phyloP scores from a whole-genome alignment of 2,329 filamentous ascomycete genomes.

The Rutstroemia sp. region DNA sequence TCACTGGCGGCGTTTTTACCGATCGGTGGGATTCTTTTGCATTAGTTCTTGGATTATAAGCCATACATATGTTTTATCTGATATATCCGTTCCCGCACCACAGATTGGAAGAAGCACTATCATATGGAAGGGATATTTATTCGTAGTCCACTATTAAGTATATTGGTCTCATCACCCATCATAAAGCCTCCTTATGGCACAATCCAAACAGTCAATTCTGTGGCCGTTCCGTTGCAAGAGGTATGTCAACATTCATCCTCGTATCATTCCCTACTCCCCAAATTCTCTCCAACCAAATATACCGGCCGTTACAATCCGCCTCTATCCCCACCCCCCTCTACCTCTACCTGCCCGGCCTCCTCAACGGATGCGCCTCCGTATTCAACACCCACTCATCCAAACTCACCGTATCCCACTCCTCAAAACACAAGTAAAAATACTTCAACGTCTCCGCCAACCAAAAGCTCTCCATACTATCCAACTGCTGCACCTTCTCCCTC shows the following conservation, averaged over 20 bases:
- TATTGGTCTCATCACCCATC: no score
- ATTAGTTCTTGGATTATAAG: neutral
- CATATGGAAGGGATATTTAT: no score
- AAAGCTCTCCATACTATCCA: constrained; percentile 45
- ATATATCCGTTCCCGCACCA: neutral
- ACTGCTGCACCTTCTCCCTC: constrained; percentile 32
- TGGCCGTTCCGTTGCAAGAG: neutral
- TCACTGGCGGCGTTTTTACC: neutral
- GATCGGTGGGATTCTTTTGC: neutral
- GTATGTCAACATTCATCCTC: neutral
- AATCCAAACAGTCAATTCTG: no score
- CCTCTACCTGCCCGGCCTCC: neutral
- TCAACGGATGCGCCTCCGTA: constrained; percentile 26
- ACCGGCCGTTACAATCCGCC: neutral
- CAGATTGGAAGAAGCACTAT: neutral
- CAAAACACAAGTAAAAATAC: constrained; percentile 50
- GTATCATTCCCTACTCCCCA: neutral
- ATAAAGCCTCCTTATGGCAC: no score
- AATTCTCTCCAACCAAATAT: neutral
- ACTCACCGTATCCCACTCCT: constrained; percentile 43
- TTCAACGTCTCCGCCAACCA: constrained; percentile 61
- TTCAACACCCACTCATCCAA: constrained; percentile 53
- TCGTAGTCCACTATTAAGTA: no score
- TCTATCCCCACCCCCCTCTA: neutral
- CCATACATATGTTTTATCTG: no score